Evolutionary conservation across 768 basidiomycete genomes (phyloP).

Genomic region (Phaeolepiota aurea): DNA sequence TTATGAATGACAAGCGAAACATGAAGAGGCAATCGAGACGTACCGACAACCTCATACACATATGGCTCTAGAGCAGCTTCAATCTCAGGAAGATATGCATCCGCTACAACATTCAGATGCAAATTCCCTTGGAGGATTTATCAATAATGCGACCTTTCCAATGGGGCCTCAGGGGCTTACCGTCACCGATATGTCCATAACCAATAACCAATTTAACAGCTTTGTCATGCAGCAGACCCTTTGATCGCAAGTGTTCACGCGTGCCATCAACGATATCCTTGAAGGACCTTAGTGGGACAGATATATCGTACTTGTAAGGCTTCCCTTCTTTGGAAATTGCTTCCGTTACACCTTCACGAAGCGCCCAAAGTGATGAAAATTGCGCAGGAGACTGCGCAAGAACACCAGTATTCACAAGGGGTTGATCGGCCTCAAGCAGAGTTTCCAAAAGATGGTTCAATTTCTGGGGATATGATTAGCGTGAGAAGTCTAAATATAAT

Average conservation of each 20-base stretch:
- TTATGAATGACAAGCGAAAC: constrained; percentile 2
- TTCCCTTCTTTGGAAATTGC: constrained; percentile 91
- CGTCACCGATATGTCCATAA: constrained; percentile 96
- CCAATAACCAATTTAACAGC: constrained; percentile 84
- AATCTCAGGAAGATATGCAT: constrained; percentile 75
- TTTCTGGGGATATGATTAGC: constrained; percentile 49
- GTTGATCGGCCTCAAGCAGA: constrained; percentile 65
- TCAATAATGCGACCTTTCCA: too few relatives aligned
- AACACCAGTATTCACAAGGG: constrained; percentile 83
- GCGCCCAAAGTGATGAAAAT: constrained; percentile 82
- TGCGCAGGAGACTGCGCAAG: constrained; percentile 88
- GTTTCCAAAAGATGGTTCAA: constrained; percentile 66
- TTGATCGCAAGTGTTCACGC: constrained; percentile 58
- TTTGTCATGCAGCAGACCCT: constrained; percentile 61
- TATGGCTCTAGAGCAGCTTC: constrained; percentile 89
- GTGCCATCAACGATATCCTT: constrained; percentile 81
- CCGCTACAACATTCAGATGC: constrained; percentile 86
- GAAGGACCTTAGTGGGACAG: constrained; percentile 80
- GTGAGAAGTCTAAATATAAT: constrained; percentile 1
- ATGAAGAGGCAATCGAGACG: constrained; percentile 17
- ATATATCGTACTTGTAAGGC: constrained; percentile 95
- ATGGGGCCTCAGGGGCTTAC: too few relatives aligned
- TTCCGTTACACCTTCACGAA: constrained; percentile 90
- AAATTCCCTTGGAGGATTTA: constrained; percentile 62
- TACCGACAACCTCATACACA: constrained; percentile 85